phyloP scores from a whole-genome alignment of 1,284 basidiomycete genomes.

The Clitocybe nebularis region DNA sequence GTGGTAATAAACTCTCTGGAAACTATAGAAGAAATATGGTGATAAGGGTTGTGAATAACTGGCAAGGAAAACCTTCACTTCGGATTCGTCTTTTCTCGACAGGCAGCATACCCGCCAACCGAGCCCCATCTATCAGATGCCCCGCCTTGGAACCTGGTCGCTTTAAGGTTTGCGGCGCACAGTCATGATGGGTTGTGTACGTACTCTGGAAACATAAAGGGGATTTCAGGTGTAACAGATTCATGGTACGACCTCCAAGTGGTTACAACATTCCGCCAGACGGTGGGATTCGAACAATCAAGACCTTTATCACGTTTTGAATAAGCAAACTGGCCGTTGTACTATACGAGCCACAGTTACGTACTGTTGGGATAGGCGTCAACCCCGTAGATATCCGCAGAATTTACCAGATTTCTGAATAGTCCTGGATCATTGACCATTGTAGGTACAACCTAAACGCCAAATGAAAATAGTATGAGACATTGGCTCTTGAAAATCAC shows the following conservation, averaged over 20 bases:
- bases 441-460: slow-evolving; percentile 13
- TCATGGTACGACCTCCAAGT: slow-evolving; percentile 18
- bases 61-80: slow-evolving; percentile 8
- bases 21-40: slow-evolving; percentile 12
- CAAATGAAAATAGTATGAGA: too few relatives aligned
- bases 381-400: slow-evolving; percentile 21
- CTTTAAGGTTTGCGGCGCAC: neutral
- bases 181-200: neutral
- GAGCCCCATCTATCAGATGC: slow-evolving; percentile 21
- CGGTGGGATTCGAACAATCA: slow-evolving; percentile 16
- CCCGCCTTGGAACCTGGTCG: slow-evolving; percentile 13
- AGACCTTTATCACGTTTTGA: too few relatives aligned
- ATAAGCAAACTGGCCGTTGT: too few relatives aligned
- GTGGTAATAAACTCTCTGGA: slow-evolving; percentile 21
- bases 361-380: slow-evolving; percentile 20
- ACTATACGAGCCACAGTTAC: too few relatives aligned
- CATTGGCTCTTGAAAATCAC: too few relatives aligned
- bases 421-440: slow-evolving; percentile 14
- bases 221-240: slow-evolving; percentile 13
- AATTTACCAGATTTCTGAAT: slow-evolving; percentile 12
- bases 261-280: slow-evolving; percentile 19
- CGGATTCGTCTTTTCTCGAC: slow-evolving; percentile 18
- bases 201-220: slow-evolving; percentile 20
- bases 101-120: slow-evolving; percentile 17
- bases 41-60: neutral